Evolutionary conservation across 2,329 filamentous ascomycete species (phyloP), one percentile per base, ranked within the genome.

Genomic region (Stagonosporopsis chrysanthemi): DNA sequence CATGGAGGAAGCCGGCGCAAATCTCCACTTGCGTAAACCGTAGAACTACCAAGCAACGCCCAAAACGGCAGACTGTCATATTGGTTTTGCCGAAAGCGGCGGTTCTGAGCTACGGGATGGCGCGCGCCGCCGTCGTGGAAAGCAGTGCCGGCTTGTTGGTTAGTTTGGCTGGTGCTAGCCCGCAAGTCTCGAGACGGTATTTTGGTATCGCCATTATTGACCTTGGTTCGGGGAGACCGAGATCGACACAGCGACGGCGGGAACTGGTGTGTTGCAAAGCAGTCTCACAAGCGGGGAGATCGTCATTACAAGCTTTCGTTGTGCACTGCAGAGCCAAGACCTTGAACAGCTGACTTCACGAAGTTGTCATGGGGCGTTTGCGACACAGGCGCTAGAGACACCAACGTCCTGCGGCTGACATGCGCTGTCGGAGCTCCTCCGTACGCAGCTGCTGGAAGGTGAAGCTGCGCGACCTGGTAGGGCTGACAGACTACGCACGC

Each of bases 151-250:
- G 38, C 8, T 22, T 43, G 23, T 6, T 47, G 42, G 26, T 31
- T 36, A 51, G 15, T 40, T 28, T 26, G 29, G 23, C 33, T 36
- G 14, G 19, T 31, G 31, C 22, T 19, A 42, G 33, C 17, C 23
- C 22, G 12, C 7, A 47, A 46, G 42, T 45, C 23, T 42, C 4
- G 48, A 26, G 52, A 39, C 38, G n/a, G 36, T 28, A 19, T 28
- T 12, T 29, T 28, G 29, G 31, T 11, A 52, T n/a, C 23, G 48
- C 48, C 52, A n/a, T n/a, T n/a, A 43, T 52, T 57, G 3, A 33
- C 14, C 47, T n/a, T 23, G n/a, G 31, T 12, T 57, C 54, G 54
- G 48, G 24, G 48, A 52, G 15, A 15, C 54, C 54, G 54, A 57
- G 38, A 52, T 52, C 43, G 47, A 43, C 54, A 52, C 7, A n/a